Evolutionary conservation across 169 alveolate species (phyloP).

Genomic region (Plasmodium gallinaceum): DNA sequence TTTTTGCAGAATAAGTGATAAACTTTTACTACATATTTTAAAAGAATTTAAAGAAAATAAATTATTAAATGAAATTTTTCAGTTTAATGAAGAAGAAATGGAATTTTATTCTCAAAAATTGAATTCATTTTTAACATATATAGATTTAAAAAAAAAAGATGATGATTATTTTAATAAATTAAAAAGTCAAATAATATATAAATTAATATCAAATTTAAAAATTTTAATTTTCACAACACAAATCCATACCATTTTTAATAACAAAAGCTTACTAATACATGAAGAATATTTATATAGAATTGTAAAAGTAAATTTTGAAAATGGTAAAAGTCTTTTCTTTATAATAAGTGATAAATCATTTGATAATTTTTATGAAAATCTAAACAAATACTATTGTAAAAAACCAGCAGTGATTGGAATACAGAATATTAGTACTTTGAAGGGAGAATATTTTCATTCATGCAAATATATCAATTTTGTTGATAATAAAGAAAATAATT

Average conservation of each 20-base stretch:
- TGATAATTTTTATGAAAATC: conserved; percentile 19
- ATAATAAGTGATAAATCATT: conserved; percentile 61
- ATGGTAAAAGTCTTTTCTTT: conserved; percentile 1
- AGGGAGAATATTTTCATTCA: conserved; percentile 7
- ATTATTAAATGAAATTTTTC: conserved; percentile 23
- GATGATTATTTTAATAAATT: background rate
- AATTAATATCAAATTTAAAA: conserved; percentile 17
- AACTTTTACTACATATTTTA: conserved; percentile 6
- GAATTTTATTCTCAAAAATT: background rate
- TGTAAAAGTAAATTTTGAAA: conserved; percentile 25
- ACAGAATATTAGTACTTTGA: conserved; percentile 15
- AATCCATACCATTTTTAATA: conserved; percentile 71
- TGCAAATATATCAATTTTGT: conserved; percentile 53
- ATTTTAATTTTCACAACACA: conserved; percentile 72
- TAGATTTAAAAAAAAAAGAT: background rate
- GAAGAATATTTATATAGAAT: conserved; percentile 29
- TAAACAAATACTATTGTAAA: conserved; percentile 32
- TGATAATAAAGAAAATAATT: conserved; percentile 30
- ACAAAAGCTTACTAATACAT: conserved; percentile 56
- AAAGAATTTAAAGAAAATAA: conserved; percentile 14
- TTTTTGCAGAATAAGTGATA: conserved; percentile 7
- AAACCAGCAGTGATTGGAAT: conserved; percentile 6
- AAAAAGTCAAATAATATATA: conserved; percentile 6
- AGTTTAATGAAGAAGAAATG: conserved; percentile 9
- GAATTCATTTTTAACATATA: background rate